Evolutionary conservation across 805 yeast genomes (phyloP).

Genomic region (Wickerhamomyces mucosus): DNA sequence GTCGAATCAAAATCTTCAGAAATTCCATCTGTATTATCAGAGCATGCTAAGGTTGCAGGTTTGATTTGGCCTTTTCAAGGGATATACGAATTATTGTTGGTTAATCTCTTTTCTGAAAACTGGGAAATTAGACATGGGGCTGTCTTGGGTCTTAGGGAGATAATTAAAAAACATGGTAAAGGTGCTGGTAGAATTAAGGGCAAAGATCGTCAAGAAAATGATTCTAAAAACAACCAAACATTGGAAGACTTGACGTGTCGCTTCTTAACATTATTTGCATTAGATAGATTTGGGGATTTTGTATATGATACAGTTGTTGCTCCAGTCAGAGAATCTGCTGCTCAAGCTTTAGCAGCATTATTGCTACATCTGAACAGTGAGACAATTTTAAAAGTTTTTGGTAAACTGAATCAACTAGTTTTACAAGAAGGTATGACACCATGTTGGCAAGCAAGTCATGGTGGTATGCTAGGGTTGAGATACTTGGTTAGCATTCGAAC

Average conservation of each 20-base stretch:
- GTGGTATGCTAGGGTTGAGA: slow-evolving; percentile 89
- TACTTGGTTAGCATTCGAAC: slow-evolving; percentile 87
- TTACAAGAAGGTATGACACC: slow-evolving; percentile 46
- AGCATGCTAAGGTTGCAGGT: slow-evolving; percentile 62
- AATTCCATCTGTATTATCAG: slow-evolving; percentile 57
- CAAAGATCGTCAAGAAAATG: slow-evolving; percentile 51
- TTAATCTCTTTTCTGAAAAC: slow-evolving; percentile 69
- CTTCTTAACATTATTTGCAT: slow-evolving; percentile 74
- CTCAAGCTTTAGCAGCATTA: slow-evolving; percentile 87
- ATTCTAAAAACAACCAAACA: slow-evolving; percentile 51
- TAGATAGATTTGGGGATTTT: slow-evolving; percentile 94
- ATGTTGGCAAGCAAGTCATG: slow-evolving; percentile 97
- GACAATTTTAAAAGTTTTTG: slow-evolving; percentile 52
- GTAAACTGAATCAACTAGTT: slow-evolving; percentile 57
- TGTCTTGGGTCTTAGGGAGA: slow-evolving; percentile 82
- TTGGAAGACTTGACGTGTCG: slow-evolving; percentile 86
- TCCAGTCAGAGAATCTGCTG: slow-evolving; percentile 95
- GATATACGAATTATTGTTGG: slow-evolving; percentile 69
- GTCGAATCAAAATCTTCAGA: slow-evolving; percentile 67
- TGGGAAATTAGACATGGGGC: slow-evolving; percentile 99
- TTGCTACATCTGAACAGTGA: slow-evolving; percentile 57
- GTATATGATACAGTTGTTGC: slow-evolving; percentile 97
- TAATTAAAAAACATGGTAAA: slow-evolving; percentile 69
- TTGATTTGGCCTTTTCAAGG: slow-evolving; percentile 94
- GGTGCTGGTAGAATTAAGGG: slow-evolving; percentile 80